These are phyloP conservation scores for Pseudoneurospora amorphoporcata DNA, from an alignment of 495 filamentous ascomycete genomes.

Conservation along the genomic window DNA sequence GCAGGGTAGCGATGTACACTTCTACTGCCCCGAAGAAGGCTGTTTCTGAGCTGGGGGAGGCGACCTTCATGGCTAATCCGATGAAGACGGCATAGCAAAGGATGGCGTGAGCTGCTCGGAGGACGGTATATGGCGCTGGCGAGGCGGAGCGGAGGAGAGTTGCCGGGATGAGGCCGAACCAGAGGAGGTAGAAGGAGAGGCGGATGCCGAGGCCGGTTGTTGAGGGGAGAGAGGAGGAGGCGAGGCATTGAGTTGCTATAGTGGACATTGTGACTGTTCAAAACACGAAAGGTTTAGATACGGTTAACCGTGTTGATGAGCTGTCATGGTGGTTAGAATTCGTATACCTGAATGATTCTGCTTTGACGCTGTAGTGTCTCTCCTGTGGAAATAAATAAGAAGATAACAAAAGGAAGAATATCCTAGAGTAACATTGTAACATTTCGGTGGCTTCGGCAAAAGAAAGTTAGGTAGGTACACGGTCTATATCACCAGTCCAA, in stretches of 20 bases:
- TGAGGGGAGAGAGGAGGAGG: not conserved
- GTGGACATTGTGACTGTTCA: not conserved
- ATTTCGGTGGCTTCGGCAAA: too few species aligned
- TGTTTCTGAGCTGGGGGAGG: not conserved
- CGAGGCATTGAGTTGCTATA: not conserved
- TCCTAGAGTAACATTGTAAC: too few species aligned
- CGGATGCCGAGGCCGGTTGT: conserved; percentile 26
- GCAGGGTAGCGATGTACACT: conserved; percentile 27
- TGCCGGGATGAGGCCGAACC: conserved; percentile 13
- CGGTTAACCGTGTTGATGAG: too few species aligned
- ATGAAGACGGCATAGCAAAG: conserved; percentile 15
- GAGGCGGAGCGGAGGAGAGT: not conserved
- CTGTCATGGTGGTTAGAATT: too few species aligned
- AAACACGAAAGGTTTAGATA: too few species aligned
- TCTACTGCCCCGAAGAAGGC: conserved; percentile 7
- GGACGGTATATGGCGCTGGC: not conserved
- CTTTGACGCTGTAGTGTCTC: too few species aligned
- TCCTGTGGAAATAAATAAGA: too few species aligned
- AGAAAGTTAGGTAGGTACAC: too few species aligned
- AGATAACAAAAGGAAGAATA: too few species aligned
- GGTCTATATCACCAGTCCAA: too few species aligned
- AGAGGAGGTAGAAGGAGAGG: conserved; percentile 26
- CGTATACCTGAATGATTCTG: too few species aligned
- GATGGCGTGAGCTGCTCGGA: conserved; percentile 9
- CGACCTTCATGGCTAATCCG: conserved; percentile 3